These are phyloP conservation scores for Leishmania lainsoni DNA, from an alignment of 208 protist species.

Conservation along the genomic window DNA sequence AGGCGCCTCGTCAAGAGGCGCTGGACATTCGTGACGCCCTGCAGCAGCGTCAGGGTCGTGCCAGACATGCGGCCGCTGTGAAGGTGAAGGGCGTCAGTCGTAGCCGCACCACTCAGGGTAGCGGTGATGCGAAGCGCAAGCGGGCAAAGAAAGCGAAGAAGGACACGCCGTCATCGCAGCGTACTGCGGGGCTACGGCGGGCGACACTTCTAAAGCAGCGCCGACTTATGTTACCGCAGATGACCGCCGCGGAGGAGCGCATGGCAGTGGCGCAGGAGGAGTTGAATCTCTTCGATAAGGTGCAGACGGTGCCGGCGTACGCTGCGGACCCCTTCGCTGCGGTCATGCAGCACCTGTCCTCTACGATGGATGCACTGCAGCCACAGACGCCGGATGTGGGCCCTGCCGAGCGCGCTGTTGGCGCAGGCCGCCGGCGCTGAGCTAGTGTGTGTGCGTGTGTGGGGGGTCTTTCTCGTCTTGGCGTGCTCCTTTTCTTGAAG, in stretches of 20 bases:
- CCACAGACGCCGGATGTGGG: constrained; percentile 80
- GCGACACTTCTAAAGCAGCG: constrained; percentile 20
- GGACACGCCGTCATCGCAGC: constrained; percentile 10
- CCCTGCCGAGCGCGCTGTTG: constrained; percentile 9
- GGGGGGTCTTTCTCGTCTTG: neutral
- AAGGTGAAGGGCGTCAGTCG: neutral
- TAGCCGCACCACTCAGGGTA: neutral
- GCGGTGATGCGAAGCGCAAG: constrained; percentile 3
- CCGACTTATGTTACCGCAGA: constrained; percentile 9
- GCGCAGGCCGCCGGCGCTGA: constrained; percentile 7
- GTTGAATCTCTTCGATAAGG: constrained; percentile 60
- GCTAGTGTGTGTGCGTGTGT: neutral
- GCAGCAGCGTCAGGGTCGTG: constrained; percentile 25
- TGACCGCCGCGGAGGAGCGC: constrained; percentile 42
- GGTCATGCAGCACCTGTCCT: constrained; percentile 58
- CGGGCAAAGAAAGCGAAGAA: constrained; percentile 19
- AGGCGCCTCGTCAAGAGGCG: constrained; percentile 8
- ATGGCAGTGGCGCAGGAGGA: constrained; percentile 60
- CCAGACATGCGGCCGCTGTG: neutral
- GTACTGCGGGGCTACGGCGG: constrained; percentile 19
- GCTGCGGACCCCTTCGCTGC: constrained; percentile 58
- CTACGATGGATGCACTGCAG: constrained; percentile 66
- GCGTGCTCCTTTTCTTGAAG: neutral
- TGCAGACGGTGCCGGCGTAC: constrained; percentile 52
- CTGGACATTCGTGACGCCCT: constrained; percentile 28